Conservation (phyloP, 75 land plant genomes). For the Picea sitchensis region DNA sequence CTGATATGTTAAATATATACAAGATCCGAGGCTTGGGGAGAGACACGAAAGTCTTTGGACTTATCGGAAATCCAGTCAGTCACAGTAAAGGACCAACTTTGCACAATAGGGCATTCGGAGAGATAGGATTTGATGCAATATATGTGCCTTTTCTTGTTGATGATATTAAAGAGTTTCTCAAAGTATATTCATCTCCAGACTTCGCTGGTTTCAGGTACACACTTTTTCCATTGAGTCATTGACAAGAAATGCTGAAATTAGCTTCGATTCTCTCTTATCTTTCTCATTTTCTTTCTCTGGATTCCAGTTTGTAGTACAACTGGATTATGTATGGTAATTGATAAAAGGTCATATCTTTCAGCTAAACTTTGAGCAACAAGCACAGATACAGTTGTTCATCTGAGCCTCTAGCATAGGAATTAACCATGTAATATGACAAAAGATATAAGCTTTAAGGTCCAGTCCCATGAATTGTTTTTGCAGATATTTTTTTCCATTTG, state of each 20-base stretch:
- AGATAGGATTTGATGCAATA: constrained; percentile 70
- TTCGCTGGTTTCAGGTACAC: constrained; percentile 93
- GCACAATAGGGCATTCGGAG: constrained; percentile 66
- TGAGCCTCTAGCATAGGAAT: not conserved
- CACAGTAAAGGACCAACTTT: constrained; percentile 89
- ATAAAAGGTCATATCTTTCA: not conserved
- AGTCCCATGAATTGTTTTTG: not conserved
- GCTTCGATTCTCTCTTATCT: not conserved
- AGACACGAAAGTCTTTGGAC: constrained; percentile 84
- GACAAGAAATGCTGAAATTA: not conserved
- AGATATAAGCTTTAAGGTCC: not conserved
- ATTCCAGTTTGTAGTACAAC: not conserved
- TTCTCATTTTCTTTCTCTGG: not conserved
- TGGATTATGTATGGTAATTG: not conserved
- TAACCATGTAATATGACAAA: not conserved
- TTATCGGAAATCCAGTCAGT: constrained; percentile 92
- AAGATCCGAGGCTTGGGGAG: constrained; percentile 52
- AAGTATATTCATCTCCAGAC: constrained; percentile 62
- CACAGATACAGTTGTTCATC: not conserved
- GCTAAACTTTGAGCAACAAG: not conserved
- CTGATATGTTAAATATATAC: constrained; percentile 62
- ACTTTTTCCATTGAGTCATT: not conserved
- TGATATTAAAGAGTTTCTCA: constrained; percentile 59
- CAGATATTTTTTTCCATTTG: not conserved
- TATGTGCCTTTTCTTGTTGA: constrained; percentile 90